Conservation (phyloP, 2,329 filamentous ascomycete species). For the Fusarium bactridioides region DNA sequence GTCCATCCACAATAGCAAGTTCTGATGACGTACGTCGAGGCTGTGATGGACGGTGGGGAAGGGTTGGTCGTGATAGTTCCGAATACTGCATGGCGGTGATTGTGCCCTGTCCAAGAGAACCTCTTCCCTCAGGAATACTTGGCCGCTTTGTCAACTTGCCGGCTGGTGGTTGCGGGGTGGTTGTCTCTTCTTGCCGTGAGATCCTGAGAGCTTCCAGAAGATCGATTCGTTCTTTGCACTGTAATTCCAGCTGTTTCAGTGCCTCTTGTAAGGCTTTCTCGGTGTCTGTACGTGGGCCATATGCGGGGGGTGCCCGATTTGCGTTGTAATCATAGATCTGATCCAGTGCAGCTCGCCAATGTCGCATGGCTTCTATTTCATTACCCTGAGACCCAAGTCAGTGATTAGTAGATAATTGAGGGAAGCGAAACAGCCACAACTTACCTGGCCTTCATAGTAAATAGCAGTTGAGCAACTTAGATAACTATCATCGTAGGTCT, state of each 20-base stretch:
- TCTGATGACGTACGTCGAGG: slow-evolving; percentile 64
- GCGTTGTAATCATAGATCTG: slow-evolving; percentile 89
- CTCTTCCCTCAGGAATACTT: slow-evolving; percentile 47
- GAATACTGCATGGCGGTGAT: slow-evolving; percentile 82
- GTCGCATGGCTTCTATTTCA: slow-evolving; percentile 86
- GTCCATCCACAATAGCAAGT: slow-evolving; percentile 50
- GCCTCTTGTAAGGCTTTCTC: slow-evolving; percentile 85
- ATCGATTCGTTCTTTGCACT: slow-evolving; percentile 93
- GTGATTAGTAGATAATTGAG: slow-evolving; percentile 11
- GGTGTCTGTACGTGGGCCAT: slow-evolving; percentile 78
- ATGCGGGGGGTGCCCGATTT: slow-evolving; percentile 73
- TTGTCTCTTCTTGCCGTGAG: slow-evolving; percentile 57
- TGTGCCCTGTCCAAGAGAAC: slow-evolving; percentile 81
- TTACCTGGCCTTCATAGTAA: slow-evolving; percentile 92
- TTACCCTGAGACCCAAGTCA: slow-evolving; percentile 70
- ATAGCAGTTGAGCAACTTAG: slow-evolving; percentile 93
- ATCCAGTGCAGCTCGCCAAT: slow-evolving; percentile 88
- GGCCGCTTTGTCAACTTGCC: slow-evolving; percentile 36
- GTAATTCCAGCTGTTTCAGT: slow-evolving; percentile 81
- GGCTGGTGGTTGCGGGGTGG: slow-evolving; percentile 21
- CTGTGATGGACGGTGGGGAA: slow-evolving; percentile 65
- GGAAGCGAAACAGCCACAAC: slow-evolving; percentile 4
- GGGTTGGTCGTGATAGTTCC: slow-evolving; percentile 76
- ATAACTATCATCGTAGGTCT: slow-evolving; percentile 97
- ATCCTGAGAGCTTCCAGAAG: slow-evolving; percentile 81